Evolutionary conservation across 805 yeast species (phyloP).

Genomic region (Grigorovia transvaalensis): DNA sequence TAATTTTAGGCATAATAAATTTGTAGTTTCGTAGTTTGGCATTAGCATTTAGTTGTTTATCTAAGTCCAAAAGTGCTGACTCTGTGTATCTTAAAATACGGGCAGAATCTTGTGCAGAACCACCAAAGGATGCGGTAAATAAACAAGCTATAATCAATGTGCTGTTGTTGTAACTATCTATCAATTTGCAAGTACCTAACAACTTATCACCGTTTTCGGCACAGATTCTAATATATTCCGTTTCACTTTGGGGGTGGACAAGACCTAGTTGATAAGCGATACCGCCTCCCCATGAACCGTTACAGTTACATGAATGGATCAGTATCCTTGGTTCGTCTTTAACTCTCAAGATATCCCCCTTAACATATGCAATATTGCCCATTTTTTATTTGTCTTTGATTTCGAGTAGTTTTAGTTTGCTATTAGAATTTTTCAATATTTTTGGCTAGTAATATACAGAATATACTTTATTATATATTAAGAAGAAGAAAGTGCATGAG

Average conservation of each 20-base stretch:
- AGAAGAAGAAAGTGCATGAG: neutral
- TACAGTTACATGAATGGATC: constrained; percentile 73
- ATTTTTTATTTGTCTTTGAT: constrained; percentile 3
- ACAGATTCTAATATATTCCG: constrained; percentile 31
- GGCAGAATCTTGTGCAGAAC: constrained; percentile 32
- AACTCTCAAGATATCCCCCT: constrained; percentile 13
- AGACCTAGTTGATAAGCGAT: constrained; percentile 50
- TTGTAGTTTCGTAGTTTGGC: constrained; percentile 7
- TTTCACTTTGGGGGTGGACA: constrained; percentile 48
- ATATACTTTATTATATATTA: neutral
- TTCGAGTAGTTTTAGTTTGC: neutral
- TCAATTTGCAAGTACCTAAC: constrained; percentile 37
- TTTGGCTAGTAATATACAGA: neutral
- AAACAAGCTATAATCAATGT: constrained; percentile 46
- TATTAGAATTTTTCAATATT: neutral
- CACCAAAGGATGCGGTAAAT: constrained; percentile 56
- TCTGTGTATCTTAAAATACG: constrained; percentile 45
- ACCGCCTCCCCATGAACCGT: constrained; percentile 81
- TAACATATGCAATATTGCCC: constrained; percentile 10
- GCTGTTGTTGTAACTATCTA: constrained; percentile 16
- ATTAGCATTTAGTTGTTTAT: neutral
- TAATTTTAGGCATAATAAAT: constrained; percentile 64
- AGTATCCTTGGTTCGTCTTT: constrained; percentile 34
- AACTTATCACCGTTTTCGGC: constrained; percentile 13
- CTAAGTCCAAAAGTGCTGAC: constrained; percentile 39